phyloP scores from a whole-genome alignment of 352 stramenopile genomes.

The Globisporangium radiosum region DNA sequence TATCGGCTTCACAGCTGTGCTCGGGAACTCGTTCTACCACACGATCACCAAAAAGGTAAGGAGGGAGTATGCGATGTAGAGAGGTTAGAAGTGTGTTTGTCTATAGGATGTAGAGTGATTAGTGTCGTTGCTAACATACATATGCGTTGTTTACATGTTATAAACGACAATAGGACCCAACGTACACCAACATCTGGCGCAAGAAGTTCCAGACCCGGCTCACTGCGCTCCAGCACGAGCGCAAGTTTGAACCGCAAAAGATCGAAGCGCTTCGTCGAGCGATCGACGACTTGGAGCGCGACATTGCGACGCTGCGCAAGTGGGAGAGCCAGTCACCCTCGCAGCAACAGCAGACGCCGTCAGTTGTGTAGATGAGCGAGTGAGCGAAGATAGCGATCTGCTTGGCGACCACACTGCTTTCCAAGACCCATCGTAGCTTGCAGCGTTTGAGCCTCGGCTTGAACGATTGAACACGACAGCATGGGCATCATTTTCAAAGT shows the following conservation, averaged over 20 bases:
- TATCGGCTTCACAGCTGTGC: constrained; percentile 80
- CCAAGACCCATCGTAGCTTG: background rate
- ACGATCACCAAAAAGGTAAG: constrained; percentile 63
- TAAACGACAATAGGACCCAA: constrained; percentile 34
- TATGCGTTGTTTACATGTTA: background rate
- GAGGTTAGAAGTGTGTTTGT: background rate
- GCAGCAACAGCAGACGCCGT: background rate
- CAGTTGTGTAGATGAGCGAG: background rate
- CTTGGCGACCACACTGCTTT: background rate
- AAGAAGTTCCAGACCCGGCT: constrained; percentile 54
- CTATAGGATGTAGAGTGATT: background rate
- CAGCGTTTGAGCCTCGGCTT: background rate
- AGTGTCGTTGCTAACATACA: background rate
- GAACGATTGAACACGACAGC: background rate
- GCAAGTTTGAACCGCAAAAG: constrained; percentile 40
- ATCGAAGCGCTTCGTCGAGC: constrained; percentile 32
- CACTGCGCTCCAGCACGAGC: constrained; percentile 35
- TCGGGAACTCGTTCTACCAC: constrained; percentile 80
- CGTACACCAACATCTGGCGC: constrained; percentile 81
- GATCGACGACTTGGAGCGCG: constrained; percentile 52
- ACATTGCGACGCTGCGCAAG: constrained; percentile 50
- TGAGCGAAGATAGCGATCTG: background rate
- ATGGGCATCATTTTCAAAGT: background rate
- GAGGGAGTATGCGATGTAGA: background rate
- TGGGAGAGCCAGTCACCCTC: constrained; percentile 29